Conservation (phyloP, 495 filamentous ascomycete genomes). For the Glarea lozoyensis region DNA sequence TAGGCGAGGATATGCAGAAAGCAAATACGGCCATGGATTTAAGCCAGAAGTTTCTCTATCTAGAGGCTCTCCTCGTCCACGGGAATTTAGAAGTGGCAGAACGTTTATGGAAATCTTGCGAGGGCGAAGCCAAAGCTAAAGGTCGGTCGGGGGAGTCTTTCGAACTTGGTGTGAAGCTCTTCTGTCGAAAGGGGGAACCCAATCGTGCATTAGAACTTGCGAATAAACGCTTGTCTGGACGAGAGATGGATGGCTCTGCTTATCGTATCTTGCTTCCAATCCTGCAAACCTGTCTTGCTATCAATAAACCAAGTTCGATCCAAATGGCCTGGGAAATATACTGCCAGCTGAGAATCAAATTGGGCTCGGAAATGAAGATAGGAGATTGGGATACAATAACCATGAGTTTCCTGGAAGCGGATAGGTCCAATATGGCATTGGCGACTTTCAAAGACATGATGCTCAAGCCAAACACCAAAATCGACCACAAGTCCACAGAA, state of each 20-base stretch:
- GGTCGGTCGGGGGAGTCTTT: conserved; percentile 44
- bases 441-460: conserved; percentile 81
- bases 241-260: conserved; percentile 34
- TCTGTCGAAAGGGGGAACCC: conserved; percentile 46
- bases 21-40: conserved; percentile 41
- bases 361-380: conserved; percentile 57
- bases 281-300: conserved; percentile 39
- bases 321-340: conserved; percentile 58
- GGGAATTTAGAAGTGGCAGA: conserved; percentile 52
- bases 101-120: conserved; percentile 49
- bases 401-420: conserved; percentile 50
- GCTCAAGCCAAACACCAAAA: conserved; percentile 38
- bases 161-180: conserved; percentile 62
- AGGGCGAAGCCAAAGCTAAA: neutral
- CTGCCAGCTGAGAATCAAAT: conserved; percentile 45
- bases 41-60: conserved; percentile 52
- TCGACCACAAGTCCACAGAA: conserved; percentile 36
- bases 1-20: conserved; percentile 53
- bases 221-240: conserved; percentile 45
- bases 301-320: conserved; percentile 23
- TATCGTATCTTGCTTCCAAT: conserved; percentile 59
- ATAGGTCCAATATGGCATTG: conserved; percentile 52
- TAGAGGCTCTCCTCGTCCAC: conserved; percentile 53
- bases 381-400: conserved; percentile 66
- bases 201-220: conserved; percentile 57